Evolutionary conservation across 352 stramenopile genomes (phyloP), one percentile per base, ranked within the genome.

Genomic region (Saprolegnia diclina): DNA sequence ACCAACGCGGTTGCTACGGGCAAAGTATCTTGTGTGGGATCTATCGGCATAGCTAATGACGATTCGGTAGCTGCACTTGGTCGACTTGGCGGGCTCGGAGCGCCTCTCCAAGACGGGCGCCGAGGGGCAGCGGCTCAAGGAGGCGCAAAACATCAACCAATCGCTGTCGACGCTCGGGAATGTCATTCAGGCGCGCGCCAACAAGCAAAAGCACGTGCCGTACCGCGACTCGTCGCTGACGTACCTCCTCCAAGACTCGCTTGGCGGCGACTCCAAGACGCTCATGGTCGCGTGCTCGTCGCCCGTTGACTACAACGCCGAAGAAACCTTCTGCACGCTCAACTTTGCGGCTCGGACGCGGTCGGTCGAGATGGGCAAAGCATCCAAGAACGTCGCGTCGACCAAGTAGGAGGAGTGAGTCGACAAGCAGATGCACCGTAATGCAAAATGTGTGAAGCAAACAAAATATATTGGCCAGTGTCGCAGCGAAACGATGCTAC

Each of bases 151-250:
- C 72, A 97, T 98, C 77, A 97, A 98, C 80, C 95, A 96, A 70
- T 92, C 85, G 54, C 80, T 99, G 26, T 97, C 91, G 5, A 96
- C 97, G 24, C 82, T 99, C 16, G 96, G 96, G 16, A 97, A 99
- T 77, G 97, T 99, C 24, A 99, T 99, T 73, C 82, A 87, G 22
- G 87, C 87, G 26, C 84, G 83, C 13, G 85, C 84, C 19, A 93
- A 83, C 73, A 93, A 92, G 55, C 77, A 85, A 24, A 93, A 92
- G 72, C 95, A 99, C 77, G 83, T 98, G 10, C 94, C 94, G 35
- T 98, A 97, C 73, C 81, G 94, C 71, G 97, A 98, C 76, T 97
- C 89, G 29, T 98, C 91, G 32, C 78, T 98, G 40, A 98, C 94
- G 40, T 96, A 94, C 71, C 76, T 98, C 56, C 82, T 98, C 11